Evolutionary conservation across 1,284 basidiomycete genomes (phyloP).

Genomic region (Sanghuangporus sanghuang): DNA sequence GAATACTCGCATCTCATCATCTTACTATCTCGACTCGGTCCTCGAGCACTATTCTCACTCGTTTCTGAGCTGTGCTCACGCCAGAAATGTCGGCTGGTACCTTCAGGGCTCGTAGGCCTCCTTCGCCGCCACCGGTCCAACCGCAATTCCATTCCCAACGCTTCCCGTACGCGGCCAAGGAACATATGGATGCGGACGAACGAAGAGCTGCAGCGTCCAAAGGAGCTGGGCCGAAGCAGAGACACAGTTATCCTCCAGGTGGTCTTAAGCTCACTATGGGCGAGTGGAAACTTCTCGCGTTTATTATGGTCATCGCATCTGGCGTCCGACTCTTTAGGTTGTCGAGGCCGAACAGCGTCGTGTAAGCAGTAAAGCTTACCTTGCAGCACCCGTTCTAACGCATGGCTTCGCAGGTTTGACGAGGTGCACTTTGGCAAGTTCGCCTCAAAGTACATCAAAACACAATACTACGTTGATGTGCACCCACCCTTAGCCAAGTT

Average conservation of each 20-base stretch:
- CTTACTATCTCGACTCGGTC: not conserved
- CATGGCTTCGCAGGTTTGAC: slow-evolving; percentile 64
- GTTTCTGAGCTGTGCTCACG: not conserved
- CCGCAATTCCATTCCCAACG: slow-evolving; percentile 39
- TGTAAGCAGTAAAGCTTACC: slow-evolving; percentile 50
- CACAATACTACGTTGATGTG: slow-evolving; percentile 91
- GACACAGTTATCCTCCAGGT: slow-evolving; percentile 45
- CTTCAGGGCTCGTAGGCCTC: slow-evolving; percentile 52
- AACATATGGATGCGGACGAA: slow-evolving; percentile 68
- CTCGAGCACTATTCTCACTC: not conserved
- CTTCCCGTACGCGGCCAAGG: slow-evolving; percentile 56
- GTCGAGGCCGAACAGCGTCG: slow-evolving; percentile 80
- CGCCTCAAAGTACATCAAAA: slow-evolving; percentile 87
- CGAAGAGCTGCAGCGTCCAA: slow-evolving; percentile 63
- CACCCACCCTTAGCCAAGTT: slow-evolving; percentile 97
- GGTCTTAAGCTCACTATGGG: slow-evolving; percentile 61
- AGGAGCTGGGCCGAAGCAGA: slow-evolving; percentile 52
- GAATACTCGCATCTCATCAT: not conserved
- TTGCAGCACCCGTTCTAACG: not conserved
- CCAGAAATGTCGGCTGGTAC: slow-evolving; percentile 19
- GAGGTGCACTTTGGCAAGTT: slow-evolving; percentile 98
- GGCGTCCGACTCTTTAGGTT: slow-evolving; percentile 77
- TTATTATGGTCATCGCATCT: slow-evolving; percentile 61
- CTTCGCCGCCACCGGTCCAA: slow-evolving; percentile 55
- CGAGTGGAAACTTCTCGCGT: slow-evolving; percentile 68